Conservation (phyloP, 2,329 filamentous ascomycete genomes). For the Aspergillus oerlinghausenensis region DNA sequence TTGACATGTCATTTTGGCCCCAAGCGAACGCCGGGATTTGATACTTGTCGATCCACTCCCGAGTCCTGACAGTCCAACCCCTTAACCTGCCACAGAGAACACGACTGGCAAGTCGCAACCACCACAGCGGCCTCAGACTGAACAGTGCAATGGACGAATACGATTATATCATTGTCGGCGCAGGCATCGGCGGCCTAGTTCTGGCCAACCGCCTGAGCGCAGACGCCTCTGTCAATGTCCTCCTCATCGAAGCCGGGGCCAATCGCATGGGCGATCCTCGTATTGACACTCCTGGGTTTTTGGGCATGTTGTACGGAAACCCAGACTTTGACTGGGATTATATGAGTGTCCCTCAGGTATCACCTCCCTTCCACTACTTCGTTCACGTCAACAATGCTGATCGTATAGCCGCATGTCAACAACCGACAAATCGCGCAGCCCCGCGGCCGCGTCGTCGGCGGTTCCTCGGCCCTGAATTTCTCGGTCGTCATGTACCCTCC, state of each 20-base stretch:
- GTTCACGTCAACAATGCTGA: neutral
- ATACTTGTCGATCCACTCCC: too few species aligned
- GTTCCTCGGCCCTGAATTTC: slow-evolving; percentile 45
- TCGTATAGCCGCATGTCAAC: slow-evolving; percentile 28
- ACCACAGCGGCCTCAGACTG: neutral
- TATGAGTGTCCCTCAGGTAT: slow-evolving; percentile 22
- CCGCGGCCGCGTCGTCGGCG: slow-evolving; percentile 48
- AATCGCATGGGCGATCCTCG: slow-evolving; percentile 20
- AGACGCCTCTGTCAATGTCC: slow-evolving; percentile 19
- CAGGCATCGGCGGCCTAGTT: slow-evolving; percentile 28
- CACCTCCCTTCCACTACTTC: neutral
- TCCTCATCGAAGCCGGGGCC: slow-evolving; percentile 26
- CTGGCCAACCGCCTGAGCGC: slow-evolving; percentile 29
- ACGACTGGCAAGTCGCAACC: neutral
- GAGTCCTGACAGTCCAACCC: neutral
- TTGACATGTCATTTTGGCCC: neutral
- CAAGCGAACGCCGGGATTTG: neutral
- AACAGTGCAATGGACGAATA: slow-evolving; percentile 2
- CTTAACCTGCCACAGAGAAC: neutral
- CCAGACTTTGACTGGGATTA: slow-evolving; percentile 25
- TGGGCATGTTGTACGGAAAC: slow-evolving; percentile 14
- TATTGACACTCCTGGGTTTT: slow-evolving; percentile 19
- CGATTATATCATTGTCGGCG: slow-evolving; percentile 31
- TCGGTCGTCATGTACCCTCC: slow-evolving; percentile 18
- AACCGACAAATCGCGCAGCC: slow-evolving; percentile 40